Conservation (phyloP, 1,284 basidiomycete species). For the Xanthoconium separans region DNA sequence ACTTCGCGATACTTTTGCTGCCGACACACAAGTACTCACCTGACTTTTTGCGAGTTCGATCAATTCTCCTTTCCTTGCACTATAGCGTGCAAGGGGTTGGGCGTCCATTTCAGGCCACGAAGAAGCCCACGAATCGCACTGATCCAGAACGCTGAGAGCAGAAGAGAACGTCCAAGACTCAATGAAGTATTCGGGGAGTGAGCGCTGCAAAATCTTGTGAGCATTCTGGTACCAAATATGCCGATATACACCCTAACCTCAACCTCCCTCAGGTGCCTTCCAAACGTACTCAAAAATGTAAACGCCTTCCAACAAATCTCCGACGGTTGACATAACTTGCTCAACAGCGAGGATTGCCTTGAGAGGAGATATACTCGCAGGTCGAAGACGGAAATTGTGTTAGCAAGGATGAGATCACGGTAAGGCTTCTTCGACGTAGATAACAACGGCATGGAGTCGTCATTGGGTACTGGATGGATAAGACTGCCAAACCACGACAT, state of each 20-base stretch:
- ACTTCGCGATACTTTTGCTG: neutral
- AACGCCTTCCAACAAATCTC: slow-evolving; percentile 70
- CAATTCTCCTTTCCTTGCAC: slow-evolving; percentile 77
- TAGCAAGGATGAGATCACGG: slow-evolving; percentile 84
- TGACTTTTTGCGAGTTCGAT: slow-evolving; percentile 80
- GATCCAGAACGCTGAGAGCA: slow-evolving; percentile 82
- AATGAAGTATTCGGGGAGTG: slow-evolving; percentile 78
- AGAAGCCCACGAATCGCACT: slow-evolving; percentile 76
- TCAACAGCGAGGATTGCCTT: slow-evolving; percentile 79
- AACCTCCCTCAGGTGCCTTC: slow-evolving; percentile 70
- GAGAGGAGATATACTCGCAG: slow-evolving; percentile 91
- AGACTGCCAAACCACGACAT: slow-evolving; percentile 88
- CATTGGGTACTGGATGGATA: slow-evolving; percentile 66
- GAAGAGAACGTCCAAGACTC: slow-evolving; percentile 96
- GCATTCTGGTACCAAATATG: slow-evolving; percentile 2
- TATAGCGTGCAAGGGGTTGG: slow-evolving; percentile 48
- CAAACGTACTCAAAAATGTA: slow-evolving; percentile 80
- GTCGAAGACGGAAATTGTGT: slow-evolving; percentile 92
- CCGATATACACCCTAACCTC: slow-evolving; percentile 51
- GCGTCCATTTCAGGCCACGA: slow-evolving; percentile 45
- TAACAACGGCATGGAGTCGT: slow-evolving; percentile 84
- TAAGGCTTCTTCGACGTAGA: slow-evolving; percentile 83
- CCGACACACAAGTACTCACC: slow-evolving; percentile 40
- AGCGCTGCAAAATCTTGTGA: slow-evolving; percentile 43
- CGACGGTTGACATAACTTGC: slow-evolving; percentile 64